phyloP scores from a whole-genome alignment of 495 filamentous ascomycete species.

The Hyphodiscus hymeniophilus region DNA sequence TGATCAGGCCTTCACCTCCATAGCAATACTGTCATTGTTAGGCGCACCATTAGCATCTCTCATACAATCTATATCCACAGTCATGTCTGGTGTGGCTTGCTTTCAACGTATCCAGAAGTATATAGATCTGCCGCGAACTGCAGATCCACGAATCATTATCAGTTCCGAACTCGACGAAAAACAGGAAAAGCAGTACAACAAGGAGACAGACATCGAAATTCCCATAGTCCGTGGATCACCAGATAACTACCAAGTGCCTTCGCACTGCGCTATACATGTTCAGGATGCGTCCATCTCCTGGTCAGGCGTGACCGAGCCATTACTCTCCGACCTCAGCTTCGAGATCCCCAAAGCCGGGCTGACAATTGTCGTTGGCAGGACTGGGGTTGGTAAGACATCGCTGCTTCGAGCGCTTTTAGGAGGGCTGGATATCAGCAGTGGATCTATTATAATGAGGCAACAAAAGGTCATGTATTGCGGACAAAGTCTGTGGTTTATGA shows the following conservation, averaged over 20 bases:
- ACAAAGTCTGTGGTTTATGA: background rate
- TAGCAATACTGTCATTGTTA: background rate
- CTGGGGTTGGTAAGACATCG: background rate
- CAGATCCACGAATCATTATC: background rate
- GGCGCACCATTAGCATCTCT: background rate
- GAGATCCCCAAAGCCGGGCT: background rate
- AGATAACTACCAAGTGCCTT: too few species aligned
- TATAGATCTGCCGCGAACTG: background rate
- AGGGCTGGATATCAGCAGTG: background rate
- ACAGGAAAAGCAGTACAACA: background rate
- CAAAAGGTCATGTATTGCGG: background rate
- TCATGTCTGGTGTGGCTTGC: background rate
- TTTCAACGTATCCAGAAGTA: background rate
- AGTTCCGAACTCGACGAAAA: background rate
- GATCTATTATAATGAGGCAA: background rate
- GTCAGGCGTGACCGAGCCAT: too few species aligned
- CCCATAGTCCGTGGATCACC: background rate
- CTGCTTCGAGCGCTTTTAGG: background rate
- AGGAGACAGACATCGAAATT: background rate
- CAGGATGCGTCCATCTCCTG: too few species aligned
- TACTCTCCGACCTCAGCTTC: background rate
- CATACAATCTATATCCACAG: background rate
- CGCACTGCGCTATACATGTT: too few species aligned
- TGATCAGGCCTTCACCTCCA: background rate
- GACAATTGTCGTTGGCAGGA: background rate